Conservation (phyloP, 129 eudicot genomes). For the Rutidosis leptorrhynchoides region DNA sequence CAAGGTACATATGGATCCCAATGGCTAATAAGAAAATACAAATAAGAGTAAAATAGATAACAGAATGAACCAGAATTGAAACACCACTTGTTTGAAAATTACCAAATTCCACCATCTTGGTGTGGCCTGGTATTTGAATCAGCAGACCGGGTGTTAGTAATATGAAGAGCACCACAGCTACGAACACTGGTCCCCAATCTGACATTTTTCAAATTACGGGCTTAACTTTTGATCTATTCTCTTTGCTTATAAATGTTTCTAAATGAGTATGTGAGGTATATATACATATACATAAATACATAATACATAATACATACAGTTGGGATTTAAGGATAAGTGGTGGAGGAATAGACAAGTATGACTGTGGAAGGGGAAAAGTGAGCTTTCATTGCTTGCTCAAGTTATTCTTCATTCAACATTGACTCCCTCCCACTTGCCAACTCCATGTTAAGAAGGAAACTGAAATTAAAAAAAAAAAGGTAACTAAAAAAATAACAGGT, state of each 20-base stretch:
- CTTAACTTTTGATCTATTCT: neutral
- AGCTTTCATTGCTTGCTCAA: constrained; percentile 32
- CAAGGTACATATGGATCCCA: constrained; percentile 75
- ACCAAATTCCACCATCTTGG: constrained; percentile 64
- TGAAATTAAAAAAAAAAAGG: too few species aligned
- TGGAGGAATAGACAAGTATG: constrained; percentile 45
- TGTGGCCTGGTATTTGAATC: constrained; percentile 74
- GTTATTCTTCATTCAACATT: constrained; percentile 39
- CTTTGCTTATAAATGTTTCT: neutral
- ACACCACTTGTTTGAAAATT: constrained; percentile 81
- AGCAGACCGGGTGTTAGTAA: constrained; percentile 77
- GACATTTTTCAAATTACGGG: constrained; percentile 33
- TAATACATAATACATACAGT: too few species aligned
- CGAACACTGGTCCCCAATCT: constrained; percentile 95
- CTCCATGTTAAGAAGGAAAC: constrained; percentile 3
- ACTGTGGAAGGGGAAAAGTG: constrained; percentile 34
- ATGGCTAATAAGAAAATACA: constrained; percentile 82
- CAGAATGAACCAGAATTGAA: constrained; percentile 76
- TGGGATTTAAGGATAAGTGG: constrained; percentile 22
- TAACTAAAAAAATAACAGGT: too few species aligned
- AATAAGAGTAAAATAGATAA: constrained; percentile 67
- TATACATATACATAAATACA: too few species aligned
- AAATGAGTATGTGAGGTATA: neutral
- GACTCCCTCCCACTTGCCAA: constrained; percentile 21
- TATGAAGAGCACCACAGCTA: constrained; percentile 82